These are phyloP conservation scores for Volvox carteri DNA, from an alignment of 163 green algal genomes.

Conservation along the genomic window DNA sequence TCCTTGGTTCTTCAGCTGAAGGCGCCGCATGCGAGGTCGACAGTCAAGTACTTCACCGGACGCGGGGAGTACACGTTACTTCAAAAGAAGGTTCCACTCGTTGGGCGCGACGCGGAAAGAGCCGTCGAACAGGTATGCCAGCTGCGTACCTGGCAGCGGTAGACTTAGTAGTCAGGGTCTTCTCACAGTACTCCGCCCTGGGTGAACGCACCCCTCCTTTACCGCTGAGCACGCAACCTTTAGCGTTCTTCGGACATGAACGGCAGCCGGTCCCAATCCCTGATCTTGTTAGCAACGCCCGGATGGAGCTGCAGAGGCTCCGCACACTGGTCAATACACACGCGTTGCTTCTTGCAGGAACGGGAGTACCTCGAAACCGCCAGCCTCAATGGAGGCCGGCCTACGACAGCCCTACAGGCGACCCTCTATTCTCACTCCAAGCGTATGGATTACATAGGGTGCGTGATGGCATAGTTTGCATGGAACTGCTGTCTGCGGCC, in stretches of 20 bases:
- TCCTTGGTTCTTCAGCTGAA: slow-evolving; percentile 7
- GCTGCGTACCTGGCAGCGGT: no score
- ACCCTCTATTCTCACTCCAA: slow-evolving; percentile 31
- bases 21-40: slow-evolving; percentile 19
- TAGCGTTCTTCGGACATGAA: no score
- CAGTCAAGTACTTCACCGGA: slow-evolving; percentile 40
- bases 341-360: slow-evolving; percentile 6
- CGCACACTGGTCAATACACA: no score
- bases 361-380: slow-evolving; percentile 40
- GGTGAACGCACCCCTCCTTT: no score
- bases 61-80: slow-evolving; percentile 19
- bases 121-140: slow-evolving; percentile 19
- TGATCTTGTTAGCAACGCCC: no score
- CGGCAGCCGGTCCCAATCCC: no score
- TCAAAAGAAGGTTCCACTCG: slow-evolving; percentile 49
- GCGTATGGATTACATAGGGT: slow-evolving; percentile 46
- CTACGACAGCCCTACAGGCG: slow-evolving; percentile 44
- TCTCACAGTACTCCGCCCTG: no score
- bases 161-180: no score
- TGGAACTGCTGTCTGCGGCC: no score
- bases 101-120: slow-evolving; percentile 10
- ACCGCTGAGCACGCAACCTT: no score
- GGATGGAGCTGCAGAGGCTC: no score
- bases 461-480: not conserved
- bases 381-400: not conserved